These are phyloP conservation scores for bread wheat (Triticum aestivum) DNA, from an alignment of 176 grass and related monocot species.

Conservation along the genomic window IWGSC_CS_RefSeq_v2.1 NC_057804.1:25668039-25668538, in stretches of 20 bases:
- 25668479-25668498: background rate
- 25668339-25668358: background rate
- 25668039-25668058: background rate
- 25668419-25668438: background rate
- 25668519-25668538: background rate
- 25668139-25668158: background rate
- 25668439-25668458: background rate
- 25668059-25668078: background rate
- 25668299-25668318: background rate
- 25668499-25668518: background rate
- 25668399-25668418: background rate
- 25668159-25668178: background rate
- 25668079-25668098: background rate
- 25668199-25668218: background rate
- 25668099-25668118: background rate
- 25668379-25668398: background rate
- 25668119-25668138: background rate
- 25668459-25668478: background rate
- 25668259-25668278: conserved; percentile 10
- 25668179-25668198: background rate
- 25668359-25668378: background rate
- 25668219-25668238: background rate
- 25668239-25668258: background rate
- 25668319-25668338: background rate
- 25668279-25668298: background rate